Base-by-base conservation (phyloP, 1,139 yeast genomes). In the Yamadazyma blattariae region DNA sequence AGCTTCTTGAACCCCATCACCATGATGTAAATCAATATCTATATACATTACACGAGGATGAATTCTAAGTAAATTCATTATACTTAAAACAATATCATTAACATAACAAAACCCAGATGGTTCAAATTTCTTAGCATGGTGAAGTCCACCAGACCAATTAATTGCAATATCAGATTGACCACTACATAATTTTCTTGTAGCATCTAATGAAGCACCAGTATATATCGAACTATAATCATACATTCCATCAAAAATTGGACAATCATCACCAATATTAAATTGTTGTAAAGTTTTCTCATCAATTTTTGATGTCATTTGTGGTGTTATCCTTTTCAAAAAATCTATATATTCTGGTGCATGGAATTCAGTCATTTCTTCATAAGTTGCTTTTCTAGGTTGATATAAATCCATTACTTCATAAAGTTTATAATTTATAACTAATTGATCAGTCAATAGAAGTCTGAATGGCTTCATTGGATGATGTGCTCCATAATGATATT, bases 381-480 rank as follows among this genome's bases (percentile, higher is more conserved):
- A 71, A 0, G 96, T 81, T 12, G 97, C 97, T 29, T 79, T 61
- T 38, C 94, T 68, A 1, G 97, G 95, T 37, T 79, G 74, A 58
- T 85, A 92, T 23, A 90, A 59, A 52, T 92, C 97, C 97, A 92
- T 88, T 46, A 82, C 73, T 48, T 89, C 90, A 54, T 89, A 88
- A 30, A 92, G 64, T 41, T 88, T 88, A 61, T 92, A 92, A 5
- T 86, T 79, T 18, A 84, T 77, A 30, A 92, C 94, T 44, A 92
- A 64, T 57, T 89, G 97, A 60, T 92, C 97, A 0, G 98, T 92
- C 14, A 92, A 71, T 90, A 90, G 84, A 38, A 92, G 68, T 42
- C 98, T 65, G 58, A 92, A 88, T n/a, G 98, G 98, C 55, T 92
- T 92, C 98, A 92, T 92, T 10, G 98, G 98, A 60, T 92, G 98